Evolutionary conservation across 108 stramenopile genomes (phyloP), one percentile per base, ranked within the genome.

Genomic region (Cyclostephanos invisitatus): DNA sequence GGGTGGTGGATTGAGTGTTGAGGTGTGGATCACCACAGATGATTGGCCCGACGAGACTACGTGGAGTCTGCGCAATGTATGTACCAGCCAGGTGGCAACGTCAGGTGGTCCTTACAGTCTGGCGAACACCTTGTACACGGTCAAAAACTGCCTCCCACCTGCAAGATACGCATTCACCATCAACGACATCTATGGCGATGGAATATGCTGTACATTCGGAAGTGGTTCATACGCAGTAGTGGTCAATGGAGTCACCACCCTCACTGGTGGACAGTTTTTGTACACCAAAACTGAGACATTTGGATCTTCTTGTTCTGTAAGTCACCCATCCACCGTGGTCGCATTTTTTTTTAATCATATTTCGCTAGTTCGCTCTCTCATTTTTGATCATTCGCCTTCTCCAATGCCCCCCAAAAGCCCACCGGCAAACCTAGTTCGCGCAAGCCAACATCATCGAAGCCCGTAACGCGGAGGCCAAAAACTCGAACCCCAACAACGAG

Each of bases 191-290:
- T 72, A 36, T 65, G 71, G 71, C 0, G 80, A 81, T 50, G 78
- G 78, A 0, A 73, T 79, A 20, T 79, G 78, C 21, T 81, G 80
- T 54, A 5, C 29, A 2, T 67, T 67, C 51, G 75, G 80, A 27
- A 17, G 15, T 32, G 81, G 75, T 42, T 54, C 42, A 10, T 82
- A 77, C 22, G 0, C 53, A 53, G 51, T 70, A 18, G 42, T 35
- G 6, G 24, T 66, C 37, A 65, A 67, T 55, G 68, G 68, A 40
- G 53, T 40, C 17, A 3, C 28, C 11, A 50, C 64, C 1, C 21
- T 40, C 12, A 20, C 20, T 7, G 79, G 72, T 48, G 73, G 73
- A 11, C 20, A 40, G 17, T 80, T 74, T 59, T 20, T 42, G 29
- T 25, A 4, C 1, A 3, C 18, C 54, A 70, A 78, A 72, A 64